These are phyloP conservation scores for Wickerhamomyces kurtzmanii DNA, from an alignment of 805 yeast genomes.

Conservation along the genomic window DNA sequence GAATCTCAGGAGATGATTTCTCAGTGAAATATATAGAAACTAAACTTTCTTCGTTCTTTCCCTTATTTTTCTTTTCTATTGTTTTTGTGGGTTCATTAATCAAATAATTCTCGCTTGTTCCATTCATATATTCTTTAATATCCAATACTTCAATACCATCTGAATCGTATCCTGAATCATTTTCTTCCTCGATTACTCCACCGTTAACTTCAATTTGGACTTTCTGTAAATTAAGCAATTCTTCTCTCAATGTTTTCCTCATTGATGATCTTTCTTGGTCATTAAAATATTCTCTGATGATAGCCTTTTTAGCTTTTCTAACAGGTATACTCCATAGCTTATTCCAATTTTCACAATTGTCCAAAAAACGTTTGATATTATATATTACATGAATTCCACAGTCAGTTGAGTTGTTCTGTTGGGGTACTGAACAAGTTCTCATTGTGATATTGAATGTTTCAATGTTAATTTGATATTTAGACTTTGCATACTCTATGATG, in stretches of 20 bases:
- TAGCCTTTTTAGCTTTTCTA: constrained; percentile 8
- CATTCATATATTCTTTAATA: too few relatives aligned
- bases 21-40: too few relatives aligned
- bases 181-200: too few relatives aligned
- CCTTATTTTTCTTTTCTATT: too few relatives aligned
- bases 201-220: constrained; percentile 8
- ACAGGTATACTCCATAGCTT: constrained; percentile 33
- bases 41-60: too few relatives aligned
- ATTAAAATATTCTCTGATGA: constrained; percentile 11
- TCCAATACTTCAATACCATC: too few relatives aligned
- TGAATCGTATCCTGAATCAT: too few relatives aligned
- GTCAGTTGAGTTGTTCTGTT: constrained; percentile 82
- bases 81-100: too few relatives aligned
- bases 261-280: constrained; percentile 16
- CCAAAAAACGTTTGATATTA: constrained; percentile 52
- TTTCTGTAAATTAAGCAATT: constrained; percentile 10
- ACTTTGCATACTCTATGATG: constrained; percentile 59
- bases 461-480: constrained; percentile 41
- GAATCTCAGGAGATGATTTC: too few relatives aligned
- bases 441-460: constrained; percentile 35
- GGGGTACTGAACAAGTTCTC: constrained; percentile 54
- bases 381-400: constrained; percentile 91
- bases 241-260: constrained; percentile 13
- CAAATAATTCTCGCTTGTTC: too few relatives aligned
- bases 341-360: constrained; percentile 36